Base-by-base conservation (phyloP, 1,284 basidiomycete genomes). In the Leccinum cinnamomeum region DNA sequence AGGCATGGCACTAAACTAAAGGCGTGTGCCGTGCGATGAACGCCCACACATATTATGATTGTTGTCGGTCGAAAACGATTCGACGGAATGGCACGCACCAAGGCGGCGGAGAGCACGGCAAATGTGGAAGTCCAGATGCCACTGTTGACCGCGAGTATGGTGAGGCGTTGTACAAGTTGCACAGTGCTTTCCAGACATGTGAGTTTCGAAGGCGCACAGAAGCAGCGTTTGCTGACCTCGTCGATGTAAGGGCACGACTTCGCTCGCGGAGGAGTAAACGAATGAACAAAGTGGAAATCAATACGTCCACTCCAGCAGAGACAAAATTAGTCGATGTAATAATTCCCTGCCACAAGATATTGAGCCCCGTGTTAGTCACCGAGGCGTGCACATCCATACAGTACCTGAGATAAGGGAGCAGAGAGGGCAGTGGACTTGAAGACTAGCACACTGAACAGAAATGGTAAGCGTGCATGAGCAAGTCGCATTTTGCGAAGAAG, bases 61-160 rank as follows among this genome's bases (percentile, higher is more conserved):
- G 6, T 5, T 30, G 6, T 5, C 2, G 14, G 2, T 11, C 14
- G 51, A 53, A n/a, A 53, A 53, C 8, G 16, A 53, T 8, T 2
- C 51, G 28, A 51, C 7, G 30, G 53, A 25, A 35, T 1, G 12
- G 5, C n/a, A 62, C 67, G 28, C 18, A 68, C 67, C 18, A 69
- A 7, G 11, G 67, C 8, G 12, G 61, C 8, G 7, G 60, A 7
- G 18, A 69, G 6, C 16, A 67, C 5, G 0, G 62, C 61, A 7
- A 68, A 69, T 8, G 23, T 7, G 7, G 67, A 67, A 1, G 67
- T 37, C 67, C 67, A 68, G 20, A 62, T 44, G 2, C 64, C 67
- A 1, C 54, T 67, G n/a, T 70, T 70, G 10, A 68, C 41, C 0
- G 67, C 56, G 20, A 70, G 64, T 8, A 70, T 46, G 5, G 20